Base-by-base conservation (phyloP, 2,329 filamentous ascomycete genomes). In the Proliferodiscus dingleyae region DNA sequence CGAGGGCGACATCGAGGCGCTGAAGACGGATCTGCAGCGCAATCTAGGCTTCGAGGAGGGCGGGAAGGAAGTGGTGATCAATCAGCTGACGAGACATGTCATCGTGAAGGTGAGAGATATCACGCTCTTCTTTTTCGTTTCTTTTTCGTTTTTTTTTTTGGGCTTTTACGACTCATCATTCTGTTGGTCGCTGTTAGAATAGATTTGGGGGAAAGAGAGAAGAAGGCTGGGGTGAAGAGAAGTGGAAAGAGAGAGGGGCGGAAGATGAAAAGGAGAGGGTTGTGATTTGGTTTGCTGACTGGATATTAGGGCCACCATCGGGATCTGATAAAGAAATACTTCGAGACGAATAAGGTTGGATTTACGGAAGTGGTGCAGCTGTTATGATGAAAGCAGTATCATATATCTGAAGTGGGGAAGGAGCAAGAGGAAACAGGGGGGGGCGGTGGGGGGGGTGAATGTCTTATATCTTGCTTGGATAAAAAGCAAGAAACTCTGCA, bases 91-190 rank as follows among this genome's bases (percentile, higher is more conserved):
- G 36, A 75, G 77, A 41, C 85, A 95, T 59, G 76, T 97, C 42
- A 71, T 84, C 51, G 71, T 95, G 52, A 88, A 83, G 74, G 86
- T 87, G 64, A 57, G 49, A n/a, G n/a, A n/a, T n/a, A n/a, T n/a
- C n/a, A n/a, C n/a, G n/a, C n/a, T n/a, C n/a, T n/a, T n/a, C n/a
- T n/a, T n/a, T n/a, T n/a, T n/a, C n/a, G n/a, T n/a, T n/a, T n/a
- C n/a, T n/a, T n/a, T n/a, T n/a, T n/a, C n/a, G n/a, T n/a, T n/a
- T n/a, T n/a, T n/a, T n/a, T n/a, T n/a, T n/a, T n/a, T n/a, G n/a
- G n/a, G n/a, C n/a, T n/a, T n/a, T n/a, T n/a, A n/a, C n/a, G n/a
- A n/a, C n/a, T n/a, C n/a, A n/a, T n/a, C n/a, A n/a, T n/a, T n/a
- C n/a, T n/a, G n/a, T n/a, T n/a, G n/a, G n/a, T n/a, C n/a, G n/a